Evolutionary conservation across 148 eudicot genomes (phyloP).

Genomic region (Arbutus unedo): DNA sequence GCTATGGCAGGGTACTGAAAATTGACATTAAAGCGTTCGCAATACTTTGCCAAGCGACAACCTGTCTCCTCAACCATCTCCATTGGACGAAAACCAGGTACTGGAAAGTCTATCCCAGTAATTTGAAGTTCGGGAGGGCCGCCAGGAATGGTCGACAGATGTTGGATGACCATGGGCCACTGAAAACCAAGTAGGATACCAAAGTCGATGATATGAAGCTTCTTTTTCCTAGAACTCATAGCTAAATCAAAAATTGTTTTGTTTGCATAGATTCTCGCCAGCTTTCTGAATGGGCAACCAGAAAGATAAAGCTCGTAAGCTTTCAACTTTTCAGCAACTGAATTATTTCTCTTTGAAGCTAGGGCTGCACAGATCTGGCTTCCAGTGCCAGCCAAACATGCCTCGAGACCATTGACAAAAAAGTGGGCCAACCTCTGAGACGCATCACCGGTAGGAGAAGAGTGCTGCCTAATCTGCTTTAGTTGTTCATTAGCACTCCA

Average conservation of each 20-base stretch:
- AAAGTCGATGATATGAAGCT: slow-evolving; percentile 44
- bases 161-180: slow-evolving; percentile 43
- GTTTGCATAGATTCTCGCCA: slow-evolving; percentile 32
- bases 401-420: slow-evolving; percentile 45
- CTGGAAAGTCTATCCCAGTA: slow-evolving; percentile 44
- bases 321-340: slow-evolving; percentile 43
- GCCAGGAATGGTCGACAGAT: slow-evolving; percentile 18
- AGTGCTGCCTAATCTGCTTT: slow-evolving; percentile 35
- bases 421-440: slow-evolving; percentile 41
- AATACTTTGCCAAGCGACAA: slow-evolving; percentile 32
- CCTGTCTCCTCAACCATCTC: slow-evolving; percentile 47
- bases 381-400: slow-evolving; percentile 46
- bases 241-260: slow-evolving; percentile 26
- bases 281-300: slow-evolving; percentile 34
- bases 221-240: slow-evolving; percentile 24
- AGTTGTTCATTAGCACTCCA: slow-evolving; percentile 45
- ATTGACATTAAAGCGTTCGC: slow-evolving; percentile 35
- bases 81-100: slow-evolving; percentile 41
- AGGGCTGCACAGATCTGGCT: slow-evolving; percentile 34
- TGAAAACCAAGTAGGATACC: slow-evolving; percentile 45
- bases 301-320: slow-evolving; percentile 43
- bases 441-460: slow-evolving; percentile 38
- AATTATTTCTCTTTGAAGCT: slow-evolving; percentile 26
- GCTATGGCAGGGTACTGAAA: slow-evolving; percentile 44
- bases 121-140: slow-evolving; percentile 40